Evolutionary conservation across 371 early-diverging fungal genomes (phyloP).

Genomic region (Racocetra persica): DNA sequence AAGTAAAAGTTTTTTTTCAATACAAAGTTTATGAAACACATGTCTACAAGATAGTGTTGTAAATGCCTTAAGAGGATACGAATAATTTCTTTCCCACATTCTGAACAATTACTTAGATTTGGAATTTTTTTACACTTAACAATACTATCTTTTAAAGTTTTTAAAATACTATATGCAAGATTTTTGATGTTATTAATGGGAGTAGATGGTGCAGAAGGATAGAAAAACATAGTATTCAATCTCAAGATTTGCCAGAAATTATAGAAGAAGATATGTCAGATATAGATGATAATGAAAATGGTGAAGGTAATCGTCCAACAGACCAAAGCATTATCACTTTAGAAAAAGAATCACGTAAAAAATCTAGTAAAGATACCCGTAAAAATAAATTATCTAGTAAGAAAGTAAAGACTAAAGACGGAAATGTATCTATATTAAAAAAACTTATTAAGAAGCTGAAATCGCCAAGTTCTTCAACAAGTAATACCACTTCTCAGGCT

Average conservation of each 20-base stretch:
- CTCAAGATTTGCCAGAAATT: neutral
- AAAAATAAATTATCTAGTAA: neutral
- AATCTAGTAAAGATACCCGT: too few species aligned
- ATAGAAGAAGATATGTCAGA: conserved; percentile 1
- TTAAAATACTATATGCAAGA: too few species aligned
- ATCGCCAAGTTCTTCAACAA: neutral
- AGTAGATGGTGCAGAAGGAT: neutral
- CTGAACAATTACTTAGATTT: neutral
- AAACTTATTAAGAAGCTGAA: conserved; percentile 18
- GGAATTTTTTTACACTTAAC: neutral
- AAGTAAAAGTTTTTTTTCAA: conserved; percentile 21
- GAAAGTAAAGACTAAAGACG: neutral
- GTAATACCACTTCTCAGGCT: neutral
- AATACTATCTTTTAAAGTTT: too few species aligned
- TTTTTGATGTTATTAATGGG: too few species aligned
- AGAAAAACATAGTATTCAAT: conserved; percentile 1
- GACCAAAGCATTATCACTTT: too few species aligned
- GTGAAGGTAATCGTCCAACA: neutral
- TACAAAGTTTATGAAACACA: neutral
- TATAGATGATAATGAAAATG: neutral
- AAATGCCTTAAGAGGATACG: neutral
- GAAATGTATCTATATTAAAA: neutral
- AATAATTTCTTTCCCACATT: conserved; percentile 3
- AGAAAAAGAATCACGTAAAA: too few species aligned
- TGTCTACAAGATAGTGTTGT: neutral